phyloP scores from a whole-genome alignment of 176 grass and related monocot genomes.

The Oryza glumipatula region DNA sequence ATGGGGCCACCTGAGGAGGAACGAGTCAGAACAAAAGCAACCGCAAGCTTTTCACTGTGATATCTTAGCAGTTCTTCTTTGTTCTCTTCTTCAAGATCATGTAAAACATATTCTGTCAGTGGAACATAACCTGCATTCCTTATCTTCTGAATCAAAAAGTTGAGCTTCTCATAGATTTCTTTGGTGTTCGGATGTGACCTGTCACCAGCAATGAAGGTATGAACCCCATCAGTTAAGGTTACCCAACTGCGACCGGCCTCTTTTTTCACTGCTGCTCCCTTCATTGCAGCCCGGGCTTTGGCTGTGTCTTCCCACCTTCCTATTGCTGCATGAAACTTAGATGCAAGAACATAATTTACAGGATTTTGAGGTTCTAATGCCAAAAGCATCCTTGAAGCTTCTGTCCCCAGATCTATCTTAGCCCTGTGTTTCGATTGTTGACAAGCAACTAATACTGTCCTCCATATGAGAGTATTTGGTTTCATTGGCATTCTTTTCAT shows the following conservation, averaged over 20 bases:
- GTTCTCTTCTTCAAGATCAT: conserved; percentile 74
- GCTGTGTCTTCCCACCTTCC: conserved; percentile 79
- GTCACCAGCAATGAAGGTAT: conserved; percentile 73
- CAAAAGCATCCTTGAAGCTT: conserved; percentile 76
- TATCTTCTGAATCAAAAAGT: conserved; percentile 63
- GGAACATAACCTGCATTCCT: conserved; percentile 69
- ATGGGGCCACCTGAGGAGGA: conserved; percentile 56
- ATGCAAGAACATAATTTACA: conserved; percentile 80
- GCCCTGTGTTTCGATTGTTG: conserved; percentile 57
- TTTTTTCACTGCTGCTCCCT: conserved; percentile 51
- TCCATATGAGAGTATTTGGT: conserved; percentile 79
- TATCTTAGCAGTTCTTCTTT: conserved; percentile 75
- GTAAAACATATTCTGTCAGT: conserved; percentile 58
- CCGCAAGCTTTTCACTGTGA: conserved; percentile 81
- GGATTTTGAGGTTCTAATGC: conserved; percentile 86
- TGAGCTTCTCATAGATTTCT: conserved; percentile 72
- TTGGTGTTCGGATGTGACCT: conserved; percentile 76
- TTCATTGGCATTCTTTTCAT: conserved; percentile 78
- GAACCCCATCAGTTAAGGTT: conserved; percentile 68
- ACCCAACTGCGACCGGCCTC: conserved; percentile 89
- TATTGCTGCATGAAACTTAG: conserved; percentile 74
- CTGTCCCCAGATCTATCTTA: conserved; percentile 58
- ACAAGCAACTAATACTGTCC: conserved; percentile 83
- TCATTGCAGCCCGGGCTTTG: conserved; percentile 62
- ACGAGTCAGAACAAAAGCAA: conserved; percentile 73